Percentiles rank a stretch among this genome's conserved stretches.
phyloP scores from a whole-genome alignment of 768 basidiomycete genomes.

The Chiua virens region DNA sequence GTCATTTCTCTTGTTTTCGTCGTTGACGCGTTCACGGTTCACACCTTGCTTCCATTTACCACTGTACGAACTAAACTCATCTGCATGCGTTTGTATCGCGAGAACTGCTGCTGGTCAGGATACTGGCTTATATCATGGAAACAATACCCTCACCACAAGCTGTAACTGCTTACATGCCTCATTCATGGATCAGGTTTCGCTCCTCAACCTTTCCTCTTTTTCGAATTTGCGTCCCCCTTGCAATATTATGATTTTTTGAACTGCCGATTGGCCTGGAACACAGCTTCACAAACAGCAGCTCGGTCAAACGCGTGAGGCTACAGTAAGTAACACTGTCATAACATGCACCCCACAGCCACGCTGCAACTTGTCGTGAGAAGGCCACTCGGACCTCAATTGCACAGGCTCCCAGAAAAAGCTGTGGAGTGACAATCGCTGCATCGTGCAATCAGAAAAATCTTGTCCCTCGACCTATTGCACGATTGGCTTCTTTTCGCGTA shows the following conservation, averaged over 20 bases:
- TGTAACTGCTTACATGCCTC: constrained; percentile 20
- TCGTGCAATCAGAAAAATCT: not conserved
- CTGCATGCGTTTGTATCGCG: constrained; percentile 7
- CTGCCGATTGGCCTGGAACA: no score
- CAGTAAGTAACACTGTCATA: no score
- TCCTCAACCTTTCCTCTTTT: no score
- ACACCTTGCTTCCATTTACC: not conserved
- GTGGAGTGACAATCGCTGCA: constrained; percentile 9
- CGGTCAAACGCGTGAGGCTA: no score
- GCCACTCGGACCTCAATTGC: no score
- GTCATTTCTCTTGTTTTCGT: not conserved
- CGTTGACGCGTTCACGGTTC: not conserved
- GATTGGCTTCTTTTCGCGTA: constrained; percentile 12
- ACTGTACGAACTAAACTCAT: constrained; percentile 13
- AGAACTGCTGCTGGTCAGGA: constrained; percentile 22
- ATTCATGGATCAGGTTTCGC: not conserved
- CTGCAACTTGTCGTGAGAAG: no score
- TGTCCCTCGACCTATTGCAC: not conserved
- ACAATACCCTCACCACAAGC: constrained; percentile 19
- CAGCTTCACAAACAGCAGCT: not conserved
- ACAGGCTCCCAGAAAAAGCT: constrained; percentile 10
- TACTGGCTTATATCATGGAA: constrained; percentile 19
- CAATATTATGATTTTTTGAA: no score
- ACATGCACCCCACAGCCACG: no score
- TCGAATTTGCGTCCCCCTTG: no score